Evolutionary conservation across 306 rosid genomes (phyloP).

Genomic region (Abrus precatorius): DNA sequence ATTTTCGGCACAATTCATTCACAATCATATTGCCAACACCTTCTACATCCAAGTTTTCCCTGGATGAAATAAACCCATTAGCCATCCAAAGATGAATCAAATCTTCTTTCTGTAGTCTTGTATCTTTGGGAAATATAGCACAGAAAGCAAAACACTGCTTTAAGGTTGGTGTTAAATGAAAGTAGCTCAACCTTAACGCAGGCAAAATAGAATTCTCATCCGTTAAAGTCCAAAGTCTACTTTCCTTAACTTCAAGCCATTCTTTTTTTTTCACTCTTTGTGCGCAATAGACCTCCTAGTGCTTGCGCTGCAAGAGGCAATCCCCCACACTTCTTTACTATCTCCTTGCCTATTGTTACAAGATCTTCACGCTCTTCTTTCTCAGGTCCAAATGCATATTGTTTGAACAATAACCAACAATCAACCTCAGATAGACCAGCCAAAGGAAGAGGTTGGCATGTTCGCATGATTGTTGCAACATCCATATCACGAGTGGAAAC

Average conservation of each 20-base stretch:
- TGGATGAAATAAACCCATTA: not conserved
- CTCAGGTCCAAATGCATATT: not conserved
- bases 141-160: conserved; percentile 10
- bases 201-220: not conserved
- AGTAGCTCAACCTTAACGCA: conserved; percentile 9
- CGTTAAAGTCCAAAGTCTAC: not conserved
- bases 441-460: not conserved
- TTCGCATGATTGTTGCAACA: conserved; percentile 2
- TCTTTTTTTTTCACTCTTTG: not conserved
- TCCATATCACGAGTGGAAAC: not conserved
- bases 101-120: not conserved
- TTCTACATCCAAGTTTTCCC: not conserved
- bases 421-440: not conserved
- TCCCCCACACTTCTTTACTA: not conserved
- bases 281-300: not conserved
- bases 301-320: conserved; percentile 1
- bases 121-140: too few species aligned
- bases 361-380: not conserved
- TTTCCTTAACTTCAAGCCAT: not conserved
- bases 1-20: not conserved
- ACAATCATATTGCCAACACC: conserved; percentile 5
- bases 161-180: not conserved
- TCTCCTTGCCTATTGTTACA: not conserved
- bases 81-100: not conserved
- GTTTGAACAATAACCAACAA: conserved; percentile 8